Evolutionary conservation across 768 basidiomycete species (phyloP).

Genomic region (Russula earlei): DNA sequence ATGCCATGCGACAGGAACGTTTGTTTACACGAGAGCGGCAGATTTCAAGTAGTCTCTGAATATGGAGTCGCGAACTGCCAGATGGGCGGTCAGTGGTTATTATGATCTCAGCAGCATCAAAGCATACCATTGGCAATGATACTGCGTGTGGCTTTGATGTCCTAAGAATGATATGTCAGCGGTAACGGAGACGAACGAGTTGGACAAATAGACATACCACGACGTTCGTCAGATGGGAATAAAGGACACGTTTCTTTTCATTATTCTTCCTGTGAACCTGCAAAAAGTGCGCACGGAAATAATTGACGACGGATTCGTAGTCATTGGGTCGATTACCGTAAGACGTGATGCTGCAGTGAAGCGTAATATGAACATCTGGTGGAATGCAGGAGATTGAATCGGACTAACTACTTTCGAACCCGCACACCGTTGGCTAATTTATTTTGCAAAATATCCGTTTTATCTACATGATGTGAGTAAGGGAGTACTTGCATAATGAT

Average conservation of each 20-base stretch:
- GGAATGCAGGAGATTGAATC: conserved; percentile 1
- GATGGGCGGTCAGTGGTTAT: background rate
- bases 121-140: conserved; percentile 69
- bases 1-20: background rate
- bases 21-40: conserved; percentile 28
- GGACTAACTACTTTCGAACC: conserved; percentile 67
- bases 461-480: conserved; percentile 17
- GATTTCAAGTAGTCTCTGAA: conserved; percentile 31
- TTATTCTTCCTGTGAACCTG: conserved; percentile 76
- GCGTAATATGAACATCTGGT: background rate
- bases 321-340: conserved; percentile 75
- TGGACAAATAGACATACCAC: conserved; percentile 36
- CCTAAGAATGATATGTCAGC: conserved; percentile 31
- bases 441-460: conserved; percentile 65
- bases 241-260: conserved; percentile 70
- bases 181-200: background rate
- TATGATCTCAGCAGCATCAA: background rate
- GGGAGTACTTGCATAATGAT: background rate
- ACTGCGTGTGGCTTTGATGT: conserved; percentile 74
- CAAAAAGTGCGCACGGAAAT: conserved; percentile 82
- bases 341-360: conserved; percentile 57
- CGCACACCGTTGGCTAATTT: conserved; percentile 60
- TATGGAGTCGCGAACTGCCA: conserved; percentile 29
- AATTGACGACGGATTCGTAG: conserved; percentile 72
- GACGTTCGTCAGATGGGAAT: conserved; percentile 74